Evolutionary conservation across 345 rosid genomes (phyloP).

Genomic region (Erodium maritimum): DNA sequence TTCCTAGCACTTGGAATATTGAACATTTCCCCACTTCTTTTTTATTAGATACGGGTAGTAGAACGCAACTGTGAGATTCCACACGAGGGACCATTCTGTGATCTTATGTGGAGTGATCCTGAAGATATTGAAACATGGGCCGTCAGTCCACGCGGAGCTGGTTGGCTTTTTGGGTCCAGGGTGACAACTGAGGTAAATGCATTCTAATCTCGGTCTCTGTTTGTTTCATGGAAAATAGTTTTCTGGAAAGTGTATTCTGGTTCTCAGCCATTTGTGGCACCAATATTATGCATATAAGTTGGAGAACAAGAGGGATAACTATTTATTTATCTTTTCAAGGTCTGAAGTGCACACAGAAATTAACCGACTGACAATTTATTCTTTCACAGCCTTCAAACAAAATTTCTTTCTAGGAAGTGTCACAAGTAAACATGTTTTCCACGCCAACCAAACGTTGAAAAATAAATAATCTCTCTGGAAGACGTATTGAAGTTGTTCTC

Average conservation of each 20-base stretch:
- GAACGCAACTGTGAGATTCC: slow-evolving; percentile 98
- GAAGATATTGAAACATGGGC: slow-evolving; percentile 99
- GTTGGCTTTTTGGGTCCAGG: slow-evolving; percentile 99
- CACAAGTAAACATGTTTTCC: background rate
- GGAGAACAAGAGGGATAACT: no score
- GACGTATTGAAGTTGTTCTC: background rate
- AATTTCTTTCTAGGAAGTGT: background rate
- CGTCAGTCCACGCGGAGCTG: slow-evolving; percentile 99
- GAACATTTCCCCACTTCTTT: background rate
- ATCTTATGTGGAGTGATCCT: slow-evolving; percentile 99
- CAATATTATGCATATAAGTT: no score
- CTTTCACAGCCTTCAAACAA: background rate
- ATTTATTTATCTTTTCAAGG: no score
- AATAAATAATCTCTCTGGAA: background rate
- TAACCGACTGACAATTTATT: background rate
- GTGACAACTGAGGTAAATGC: slow-evolving; percentile 86
- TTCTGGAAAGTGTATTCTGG: background rate
- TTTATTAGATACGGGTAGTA: slow-evolving; percentile 70
- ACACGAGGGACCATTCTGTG: slow-evolving; percentile 99
- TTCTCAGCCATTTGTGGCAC: no score
- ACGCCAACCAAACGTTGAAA: background rate
- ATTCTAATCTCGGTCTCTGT: background rate
- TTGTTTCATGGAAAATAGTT: background rate
- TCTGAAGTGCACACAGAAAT: no score
- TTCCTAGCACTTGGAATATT: background rate